phyloP scores from a whole-genome alignment of 306 rosid genomes.

The Quercus engelmannii region DNA sequence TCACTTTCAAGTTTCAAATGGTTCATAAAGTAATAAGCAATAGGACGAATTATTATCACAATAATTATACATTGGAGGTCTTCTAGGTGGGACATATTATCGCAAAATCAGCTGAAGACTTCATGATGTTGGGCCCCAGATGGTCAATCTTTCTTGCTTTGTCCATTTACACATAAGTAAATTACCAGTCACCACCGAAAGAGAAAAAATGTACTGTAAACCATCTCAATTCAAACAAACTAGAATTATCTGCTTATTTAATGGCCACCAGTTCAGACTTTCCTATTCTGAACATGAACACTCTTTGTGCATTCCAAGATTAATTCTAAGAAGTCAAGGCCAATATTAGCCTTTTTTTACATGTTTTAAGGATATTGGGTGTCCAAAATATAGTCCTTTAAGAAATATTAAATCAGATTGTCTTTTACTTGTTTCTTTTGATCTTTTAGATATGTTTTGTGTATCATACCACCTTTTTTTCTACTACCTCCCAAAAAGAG shows the following conservation, averaged over 20 bases:
- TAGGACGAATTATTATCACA: neutral
- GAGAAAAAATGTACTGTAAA: neutral
- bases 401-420: neutral
- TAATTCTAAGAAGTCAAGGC: neutral
- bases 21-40: neutral
- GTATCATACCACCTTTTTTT: no score
- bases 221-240: neutral
- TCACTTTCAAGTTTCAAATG: neutral
- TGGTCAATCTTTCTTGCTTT: neutral
- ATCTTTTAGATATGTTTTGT: no score
- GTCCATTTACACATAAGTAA: neutral
- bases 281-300: neutral
- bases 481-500: no score
- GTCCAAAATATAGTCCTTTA: neutral
- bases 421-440: no score
- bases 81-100: neutral
- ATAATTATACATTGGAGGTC: neutral
- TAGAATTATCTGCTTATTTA: no score
- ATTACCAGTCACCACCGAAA: neutral
- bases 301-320: neutral
- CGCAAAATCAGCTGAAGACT: slow-evolving; percentile 15
- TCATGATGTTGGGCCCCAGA: no score
- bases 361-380: neutral
- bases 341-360: neutral
- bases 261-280: no score